Conservation (phyloP, 129 eudicot genomes). For the Silybum marianum region DNA sequence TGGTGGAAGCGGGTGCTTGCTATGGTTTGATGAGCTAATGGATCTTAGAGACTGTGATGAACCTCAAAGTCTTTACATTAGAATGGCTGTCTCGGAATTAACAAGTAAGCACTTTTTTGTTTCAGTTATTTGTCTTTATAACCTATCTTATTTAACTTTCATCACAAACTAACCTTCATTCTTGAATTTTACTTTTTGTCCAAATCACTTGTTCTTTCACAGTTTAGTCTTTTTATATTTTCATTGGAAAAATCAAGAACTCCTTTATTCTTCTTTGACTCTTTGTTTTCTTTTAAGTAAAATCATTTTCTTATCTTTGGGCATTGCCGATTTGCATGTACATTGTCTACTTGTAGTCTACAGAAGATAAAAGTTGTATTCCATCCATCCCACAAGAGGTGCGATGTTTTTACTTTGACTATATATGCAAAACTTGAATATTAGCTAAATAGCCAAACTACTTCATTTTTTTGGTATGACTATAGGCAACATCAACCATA, state of each 20-base stretch:
- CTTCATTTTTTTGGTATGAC: background rate
- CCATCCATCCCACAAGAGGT: background rate
- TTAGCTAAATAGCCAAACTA: background rate
- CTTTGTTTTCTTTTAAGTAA: background rate
- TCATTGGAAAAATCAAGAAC: background rate
- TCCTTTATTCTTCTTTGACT: background rate
- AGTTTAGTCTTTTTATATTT: background rate
- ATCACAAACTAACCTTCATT: background rate
- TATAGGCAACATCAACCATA: background rate
- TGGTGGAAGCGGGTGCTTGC: slow-evolving; percentile 35
- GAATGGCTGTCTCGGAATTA: slow-evolving; percentile 18
- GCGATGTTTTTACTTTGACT: background rate
- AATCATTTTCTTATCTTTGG: background rate
- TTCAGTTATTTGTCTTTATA: background rate
- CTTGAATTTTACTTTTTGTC: too few relatives aligned
- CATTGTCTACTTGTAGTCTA: background rate
- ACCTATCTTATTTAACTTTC: background rate
- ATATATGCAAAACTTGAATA: background rate
- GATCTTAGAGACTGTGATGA: slow-evolving; percentile 15
- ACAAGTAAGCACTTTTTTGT: background rate
- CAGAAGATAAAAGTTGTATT: background rate
- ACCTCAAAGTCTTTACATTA: slow-evolving; percentile 26
- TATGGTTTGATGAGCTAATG: slow-evolving; percentile 30
- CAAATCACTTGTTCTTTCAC: background rate
- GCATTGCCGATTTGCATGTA: background rate